A percentile compares a stretch with the other conserved stretches of the same genome.
phyloP scores from a whole-genome alignment of 129 eudicot species.

The Centella asiatica region DNA sequence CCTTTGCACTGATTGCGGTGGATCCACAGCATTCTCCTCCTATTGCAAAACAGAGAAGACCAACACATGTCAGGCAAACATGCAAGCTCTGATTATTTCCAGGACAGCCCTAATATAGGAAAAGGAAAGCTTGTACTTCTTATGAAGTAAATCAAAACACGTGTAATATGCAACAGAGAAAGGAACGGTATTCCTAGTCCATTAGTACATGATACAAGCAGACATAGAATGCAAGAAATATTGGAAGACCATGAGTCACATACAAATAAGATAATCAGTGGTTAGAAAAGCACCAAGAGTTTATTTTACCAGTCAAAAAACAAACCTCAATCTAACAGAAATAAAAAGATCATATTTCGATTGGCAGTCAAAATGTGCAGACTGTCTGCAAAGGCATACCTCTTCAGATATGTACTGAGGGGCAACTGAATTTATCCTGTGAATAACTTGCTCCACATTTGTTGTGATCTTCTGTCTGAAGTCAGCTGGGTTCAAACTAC shows the following conservation, averaged over 20 bases:
- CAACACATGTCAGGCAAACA: not conserved
- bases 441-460: conserved; percentile 76
- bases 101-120: no score
- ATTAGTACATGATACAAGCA: no score
- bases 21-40: conserved; percentile 92
- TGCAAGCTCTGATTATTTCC: not conserved
- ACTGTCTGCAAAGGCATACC: conserved; percentile 27
- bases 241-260: no score
- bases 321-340: no score
- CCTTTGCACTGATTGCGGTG: conserved; percentile 93
- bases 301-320: no score
- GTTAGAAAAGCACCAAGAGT: no score
- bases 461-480: conserved; percentile 74
- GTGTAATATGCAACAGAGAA: no score
- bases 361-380: not conserved
- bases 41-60: conserved; percentile 9
- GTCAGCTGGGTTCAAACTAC: conserved; percentile 67
- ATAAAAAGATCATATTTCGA: not conserved
- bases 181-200: no score
- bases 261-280: no score
- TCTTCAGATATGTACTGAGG: conserved; percentile 87
- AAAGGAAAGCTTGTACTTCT: no score
- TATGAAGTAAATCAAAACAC: no score
- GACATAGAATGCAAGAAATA: no score
- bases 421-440: conserved; percentile 62